Conservation (phyloP, 1,139 yeast species). For the Williopsis jadinii region DNA sequence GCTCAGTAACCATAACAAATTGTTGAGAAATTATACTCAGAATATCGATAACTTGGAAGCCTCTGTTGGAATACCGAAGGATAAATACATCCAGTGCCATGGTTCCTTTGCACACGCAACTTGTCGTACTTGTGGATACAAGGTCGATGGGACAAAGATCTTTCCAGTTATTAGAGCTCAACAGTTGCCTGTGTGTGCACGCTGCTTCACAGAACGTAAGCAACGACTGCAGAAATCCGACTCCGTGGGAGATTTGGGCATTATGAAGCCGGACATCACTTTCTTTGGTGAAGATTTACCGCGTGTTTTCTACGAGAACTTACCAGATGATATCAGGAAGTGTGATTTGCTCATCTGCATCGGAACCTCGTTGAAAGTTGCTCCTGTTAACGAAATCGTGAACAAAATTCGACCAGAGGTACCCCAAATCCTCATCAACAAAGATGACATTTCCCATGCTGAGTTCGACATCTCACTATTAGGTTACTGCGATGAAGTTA, state of each 20-base stretch:
- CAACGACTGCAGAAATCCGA: constrained; percentile 24
- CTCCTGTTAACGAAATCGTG: constrained; percentile 94
- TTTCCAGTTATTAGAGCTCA: constrained; percentile 53
- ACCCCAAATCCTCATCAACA: constrained; percentile 81
- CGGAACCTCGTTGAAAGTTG: constrained; percentile 92
- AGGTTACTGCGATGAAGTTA: constrained; percentile 87
- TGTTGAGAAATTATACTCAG: constrained; percentile 87
- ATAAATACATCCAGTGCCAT: constrained; percentile 84
- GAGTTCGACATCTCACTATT: constrained; percentile 77
- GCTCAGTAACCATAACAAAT: constrained; percentile 70
- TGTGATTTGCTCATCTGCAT: constrained; percentile 84
- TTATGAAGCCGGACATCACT: constrained; percentile 91
- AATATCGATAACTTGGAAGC: constrained; percentile 90
- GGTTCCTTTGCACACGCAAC: constrained; percentile 93
- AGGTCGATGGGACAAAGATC: constrained; percentile 61
- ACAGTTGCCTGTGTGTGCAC: constrained; percentile 67
- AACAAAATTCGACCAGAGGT: constrained; percentile 59
- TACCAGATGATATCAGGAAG: constrained; percentile 48
- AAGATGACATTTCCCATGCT: constrained; percentile 69
- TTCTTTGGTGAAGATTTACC: constrained; percentile 92
- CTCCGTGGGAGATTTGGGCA: constrained; percentile 54
- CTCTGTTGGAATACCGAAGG: constrained; percentile 67
- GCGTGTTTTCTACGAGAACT: constrained; percentile 54
- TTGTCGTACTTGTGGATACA: constrained; percentile 70
- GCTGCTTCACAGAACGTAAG: constrained; percentile 45